phyloP scores from a whole-genome alignment of 2,329 filamentous ascomycete genomes.

The Aspergillus fijiensis region DNA sequence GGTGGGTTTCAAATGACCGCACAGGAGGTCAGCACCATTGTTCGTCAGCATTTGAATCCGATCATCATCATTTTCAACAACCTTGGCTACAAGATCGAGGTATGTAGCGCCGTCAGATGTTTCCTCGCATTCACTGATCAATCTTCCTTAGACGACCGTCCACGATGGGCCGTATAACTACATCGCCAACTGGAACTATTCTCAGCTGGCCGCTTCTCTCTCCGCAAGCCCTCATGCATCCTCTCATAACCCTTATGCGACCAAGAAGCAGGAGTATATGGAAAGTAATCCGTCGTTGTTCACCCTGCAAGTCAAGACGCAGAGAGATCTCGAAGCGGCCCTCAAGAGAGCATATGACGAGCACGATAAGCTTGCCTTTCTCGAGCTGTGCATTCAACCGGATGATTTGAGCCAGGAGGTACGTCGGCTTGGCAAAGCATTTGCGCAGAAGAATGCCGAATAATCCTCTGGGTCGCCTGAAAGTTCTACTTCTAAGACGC shows the following conservation, averaged over 20 bases:
- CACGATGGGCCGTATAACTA: constrained; percentile 15
- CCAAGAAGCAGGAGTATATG: neutral
- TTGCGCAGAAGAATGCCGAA: neutral
- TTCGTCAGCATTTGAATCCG: constrained; percentile 68
- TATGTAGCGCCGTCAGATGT: neutral
- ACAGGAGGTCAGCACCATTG: constrained; percentile 80
- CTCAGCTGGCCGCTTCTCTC: constrained; percentile 6
- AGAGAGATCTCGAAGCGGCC: neutral
- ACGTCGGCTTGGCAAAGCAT: neutral
- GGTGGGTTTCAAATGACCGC: constrained; percentile 80
- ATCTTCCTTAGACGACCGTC: neutral
- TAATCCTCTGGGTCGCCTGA: neutral
- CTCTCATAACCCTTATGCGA: constrained; percentile 3
- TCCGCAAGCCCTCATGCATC: neutral
- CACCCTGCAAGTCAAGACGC: constrained; percentile 1
- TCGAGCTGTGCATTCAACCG: constrained; percentile 13
- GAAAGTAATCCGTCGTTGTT: neutral
- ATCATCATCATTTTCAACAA: constrained; percentile 83
- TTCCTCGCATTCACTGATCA: neutral
- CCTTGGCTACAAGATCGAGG: constrained; percentile 79
- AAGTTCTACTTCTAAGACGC: no score
- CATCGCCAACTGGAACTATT: constrained; percentile 14
- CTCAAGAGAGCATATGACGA: neutral
- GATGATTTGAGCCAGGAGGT: constrained; percentile 8
- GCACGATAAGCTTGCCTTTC: constrained; percentile 8